These are phyloP conservation scores for Bromus sterilis DNA, from an alignment of 176 grass and related monocot species.

Conservation along the genomic window DNA sequence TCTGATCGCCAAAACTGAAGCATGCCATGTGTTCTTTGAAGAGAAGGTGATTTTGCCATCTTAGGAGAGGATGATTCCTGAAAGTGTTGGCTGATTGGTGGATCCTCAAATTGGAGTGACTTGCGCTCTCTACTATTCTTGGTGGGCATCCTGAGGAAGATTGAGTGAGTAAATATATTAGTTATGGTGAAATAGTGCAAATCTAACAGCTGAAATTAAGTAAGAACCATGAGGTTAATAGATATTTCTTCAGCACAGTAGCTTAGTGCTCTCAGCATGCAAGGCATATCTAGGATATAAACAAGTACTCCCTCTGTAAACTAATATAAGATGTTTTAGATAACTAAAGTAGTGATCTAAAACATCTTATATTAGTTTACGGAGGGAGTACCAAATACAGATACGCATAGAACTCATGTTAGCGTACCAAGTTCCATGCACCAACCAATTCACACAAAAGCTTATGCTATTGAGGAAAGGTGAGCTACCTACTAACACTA, in stretches of 20 bases:
- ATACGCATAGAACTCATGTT: neutral
- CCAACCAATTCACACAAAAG: neutral
- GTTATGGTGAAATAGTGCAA: neutral
- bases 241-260: neutral
- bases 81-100: conserved; percentile 38
- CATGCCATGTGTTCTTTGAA: conserved; percentile 73
- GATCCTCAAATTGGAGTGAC: conserved; percentile 69
- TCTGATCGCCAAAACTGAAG: conserved; percentile 64
- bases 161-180: conserved; percentile 14
- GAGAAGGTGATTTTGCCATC: conserved; percentile 95
- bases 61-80: conserved; percentile 81
- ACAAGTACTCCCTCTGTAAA: no score
- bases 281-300: neutral
- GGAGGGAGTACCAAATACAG: neutral
- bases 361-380: no score
- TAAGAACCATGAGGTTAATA: neutral
- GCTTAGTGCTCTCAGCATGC: neutral
- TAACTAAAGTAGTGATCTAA: no score
- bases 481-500: no score
- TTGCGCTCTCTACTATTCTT: conserved; percentile 59
- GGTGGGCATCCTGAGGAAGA: conserved; percentile 68
- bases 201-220: neutral
- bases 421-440: neutral
- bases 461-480: neutral
- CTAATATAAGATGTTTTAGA: no score